Conservation (phyloP, 768 basidiomycete genomes). For the Lactarius evosmus region DNA sequence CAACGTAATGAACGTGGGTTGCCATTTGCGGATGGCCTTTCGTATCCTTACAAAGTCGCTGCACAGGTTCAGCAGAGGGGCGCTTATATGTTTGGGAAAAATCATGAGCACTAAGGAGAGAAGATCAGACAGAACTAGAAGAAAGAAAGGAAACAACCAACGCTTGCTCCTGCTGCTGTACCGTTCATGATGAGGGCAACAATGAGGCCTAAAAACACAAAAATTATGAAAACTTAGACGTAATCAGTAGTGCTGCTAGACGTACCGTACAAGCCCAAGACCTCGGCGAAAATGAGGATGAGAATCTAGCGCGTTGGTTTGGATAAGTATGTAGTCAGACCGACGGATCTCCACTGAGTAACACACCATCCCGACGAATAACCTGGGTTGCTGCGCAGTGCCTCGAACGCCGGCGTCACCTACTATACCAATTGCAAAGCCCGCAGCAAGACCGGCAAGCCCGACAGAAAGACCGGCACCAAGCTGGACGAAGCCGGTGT, state of each 20-base stretch:
- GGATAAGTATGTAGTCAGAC: background rate
- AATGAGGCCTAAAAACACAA: constrained; percentile 39
- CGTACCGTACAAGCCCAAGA: constrained; percentile 84
- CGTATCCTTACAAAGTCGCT: background rate
- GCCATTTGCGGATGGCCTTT: constrained; percentile 4
- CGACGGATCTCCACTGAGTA: background rate
- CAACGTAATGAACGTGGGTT: background rate
- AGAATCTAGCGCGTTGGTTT: constrained; percentile 37
- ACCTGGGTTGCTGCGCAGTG: constrained; percentile 91
- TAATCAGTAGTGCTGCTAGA: background rate
- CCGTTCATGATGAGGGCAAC: constrained; percentile 55
- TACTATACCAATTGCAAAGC: constrained; percentile 97
- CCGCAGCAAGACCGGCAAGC: constrained; percentile 93
- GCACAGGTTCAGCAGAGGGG: background rate
- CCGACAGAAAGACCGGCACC: constrained; percentile 93
- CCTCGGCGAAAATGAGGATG: constrained; percentile 97
- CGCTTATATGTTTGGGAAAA: background rate
- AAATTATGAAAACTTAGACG: background rate
- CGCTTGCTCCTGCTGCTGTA: background rate
- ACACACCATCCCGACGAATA: constrained; percentile 89
- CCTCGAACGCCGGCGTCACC: constrained; percentile 98
- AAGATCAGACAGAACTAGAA: background rate
- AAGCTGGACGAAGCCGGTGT: constrained; percentile 89
- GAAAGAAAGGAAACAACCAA: background rate
- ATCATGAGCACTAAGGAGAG: constrained; percentile 19